Conservation (phyloP, 139 green algal species). For the Trebouxia sp. region DNA sequence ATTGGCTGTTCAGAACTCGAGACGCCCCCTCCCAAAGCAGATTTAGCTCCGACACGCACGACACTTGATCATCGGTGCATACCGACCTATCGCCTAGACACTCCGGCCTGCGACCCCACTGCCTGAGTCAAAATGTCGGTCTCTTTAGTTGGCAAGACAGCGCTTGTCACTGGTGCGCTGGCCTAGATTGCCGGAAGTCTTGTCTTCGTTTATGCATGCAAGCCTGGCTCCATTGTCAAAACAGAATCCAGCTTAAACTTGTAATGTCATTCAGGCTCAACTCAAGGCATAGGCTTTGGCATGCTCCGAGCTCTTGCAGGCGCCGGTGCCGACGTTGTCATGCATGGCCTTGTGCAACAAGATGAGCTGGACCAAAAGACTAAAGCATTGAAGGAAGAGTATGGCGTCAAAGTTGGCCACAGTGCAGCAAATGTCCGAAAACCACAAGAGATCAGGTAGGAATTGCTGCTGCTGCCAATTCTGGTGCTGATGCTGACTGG, state of each 20-base stretch:
- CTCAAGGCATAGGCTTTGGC: slow-evolving; percentile 56
- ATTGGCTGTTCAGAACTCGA: too few species aligned
- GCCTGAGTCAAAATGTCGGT: neutral
- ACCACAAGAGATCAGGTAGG: slow-evolving; percentile 47
- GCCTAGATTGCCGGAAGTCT: neutral
- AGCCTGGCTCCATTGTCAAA: neutral
- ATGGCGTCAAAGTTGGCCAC: slow-evolving; percentile 39
- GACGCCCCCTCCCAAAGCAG: too few species aligned
- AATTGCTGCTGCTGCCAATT: neutral
- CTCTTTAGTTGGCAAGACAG: neutral
- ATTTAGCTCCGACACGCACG: too few species aligned
- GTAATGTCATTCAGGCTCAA: slow-evolving; percentile 40
- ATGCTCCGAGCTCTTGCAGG: slow-evolving; percentile 49
- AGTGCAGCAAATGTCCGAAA: slow-evolving; percentile 44
- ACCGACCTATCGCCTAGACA: too few species aligned
- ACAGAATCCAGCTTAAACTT: too few species aligned
- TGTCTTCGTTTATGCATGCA: neutral
- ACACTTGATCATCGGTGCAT: too few species aligned
- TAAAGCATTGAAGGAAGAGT: slow-evolving; percentile 33
- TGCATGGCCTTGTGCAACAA: slow-evolving; percentile 47
- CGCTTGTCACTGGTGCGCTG: neutral
- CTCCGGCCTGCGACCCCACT: too few species aligned
- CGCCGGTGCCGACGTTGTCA: slow-evolving; percentile 49
- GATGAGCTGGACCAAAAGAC: slow-evolving; percentile 40
- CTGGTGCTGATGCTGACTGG: neutral